Base-by-base conservation (phyloP, 1,284 basidiomycete species). In the Bjerkandera adusta region DNA sequence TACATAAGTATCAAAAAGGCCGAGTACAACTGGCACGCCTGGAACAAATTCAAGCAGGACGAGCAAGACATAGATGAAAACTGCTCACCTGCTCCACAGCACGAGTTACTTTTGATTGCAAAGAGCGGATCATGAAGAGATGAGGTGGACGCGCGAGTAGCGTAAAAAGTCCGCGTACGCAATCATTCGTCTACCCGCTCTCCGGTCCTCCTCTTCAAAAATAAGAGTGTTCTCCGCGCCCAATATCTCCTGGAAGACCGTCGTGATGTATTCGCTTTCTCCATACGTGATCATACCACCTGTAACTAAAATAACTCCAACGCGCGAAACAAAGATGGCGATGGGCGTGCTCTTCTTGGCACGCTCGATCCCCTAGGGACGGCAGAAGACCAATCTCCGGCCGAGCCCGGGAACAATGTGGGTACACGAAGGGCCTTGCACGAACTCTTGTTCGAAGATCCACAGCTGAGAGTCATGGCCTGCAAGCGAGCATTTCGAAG, bases 301-400 rank as follows among this genome's bases (percentile, higher is more conserved):
- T 57, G 20, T n/a, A 27, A 8, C 41, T n/a, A n/a, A n/a, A n/a
- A n/a, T n/a, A n/a, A n/a, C n/a, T n/a, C n/a, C n/a, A n/a, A n/a
- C n/a, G n/a, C n/a, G n/a, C n/a, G 22, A 24, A 18, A 32, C 22
- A 30, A 20, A 15, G 12, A 32, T 2, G 5, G 36, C n/a, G 13
- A 37, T 15, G 12, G 25, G 15, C 43, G 27, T 24, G 58, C 60
- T 32, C 44, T 57, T 50, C 33, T 50, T 49, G 24, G 60, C 44
- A 33, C 61, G 54, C 16, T 50, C 52, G 15, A 62, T 49, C 60
- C 60, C 61, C 25, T 54, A 54, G 12, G 59, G 59, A 7, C 53
- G 42, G 16, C 57, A 53, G 35, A 62, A 57, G 10, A 60, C 50
- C n/a, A 62, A 52, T 15, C 27, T 50, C 29, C 59, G 42, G 0